Evolutionary conservation across 192 early-diverging fungal species (phyloP).

Genomic region (Podila clonocystis): DNA sequence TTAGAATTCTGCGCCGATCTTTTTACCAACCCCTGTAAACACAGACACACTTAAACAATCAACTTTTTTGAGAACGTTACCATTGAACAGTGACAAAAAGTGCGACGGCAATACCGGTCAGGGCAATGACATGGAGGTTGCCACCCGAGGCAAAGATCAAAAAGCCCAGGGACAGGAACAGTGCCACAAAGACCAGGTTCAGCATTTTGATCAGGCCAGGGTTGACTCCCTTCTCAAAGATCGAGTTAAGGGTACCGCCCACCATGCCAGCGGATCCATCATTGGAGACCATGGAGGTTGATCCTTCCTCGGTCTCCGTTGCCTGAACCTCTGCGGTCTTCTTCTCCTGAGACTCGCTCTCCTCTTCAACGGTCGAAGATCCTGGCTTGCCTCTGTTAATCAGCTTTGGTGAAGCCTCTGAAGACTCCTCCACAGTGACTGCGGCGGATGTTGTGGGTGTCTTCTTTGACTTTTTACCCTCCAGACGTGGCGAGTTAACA

Average conservation of each 20-base stretch:
- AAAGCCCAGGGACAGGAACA: constrained; percentile 43
- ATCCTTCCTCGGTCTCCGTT: not conserved
- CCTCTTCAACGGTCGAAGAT: constrained; percentile 1
- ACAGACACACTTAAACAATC: too few species aligned
- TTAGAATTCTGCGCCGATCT: not conserved
- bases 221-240: constrained; percentile 49
- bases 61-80: constrained; percentile 6
- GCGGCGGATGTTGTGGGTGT: not conserved
- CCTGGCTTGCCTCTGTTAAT: constrained; percentile 34
- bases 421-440: not conserved
- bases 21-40: too few species aligned
- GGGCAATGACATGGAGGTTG: constrained; percentile 36
- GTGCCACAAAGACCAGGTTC: constrained; percentile 33
- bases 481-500: constrained; percentile 1
- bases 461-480: constrained; percentile 37
- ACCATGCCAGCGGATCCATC: constrained; percentile 40
- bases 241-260: constrained; percentile 28
- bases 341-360: not conserved
- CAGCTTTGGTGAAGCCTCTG: constrained; percentile 27
- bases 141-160: constrained; percentile 43
- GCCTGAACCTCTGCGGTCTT: not conserved
- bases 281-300: constrained; percentile 22
- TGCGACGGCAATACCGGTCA: constrained; percentile 42
- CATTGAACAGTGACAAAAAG: constrained; percentile 35
- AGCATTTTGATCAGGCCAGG: constrained; percentile 44